A percentile compares a stretch with the other conserved stretches of the same genome.
These are phyloP conservation scores for Aureobasidium sp. DNA, from an alignment of 2,329 filamentous ascomycete species.

Conservation along the genomic window DNA sequence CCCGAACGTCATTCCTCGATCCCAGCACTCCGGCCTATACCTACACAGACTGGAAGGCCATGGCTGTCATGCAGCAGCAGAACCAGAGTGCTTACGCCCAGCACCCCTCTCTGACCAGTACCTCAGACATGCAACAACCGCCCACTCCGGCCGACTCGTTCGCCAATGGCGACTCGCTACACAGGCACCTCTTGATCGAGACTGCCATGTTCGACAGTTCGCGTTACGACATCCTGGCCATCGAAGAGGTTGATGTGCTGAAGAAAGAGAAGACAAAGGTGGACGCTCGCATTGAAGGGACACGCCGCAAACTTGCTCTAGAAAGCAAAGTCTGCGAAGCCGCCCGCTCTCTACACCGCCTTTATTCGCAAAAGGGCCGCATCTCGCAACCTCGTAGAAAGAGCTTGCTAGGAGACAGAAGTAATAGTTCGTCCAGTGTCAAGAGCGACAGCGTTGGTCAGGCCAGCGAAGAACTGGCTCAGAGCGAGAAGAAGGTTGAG, in stretches of 20 bases:
- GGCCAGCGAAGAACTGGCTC: conserved; percentile 65
- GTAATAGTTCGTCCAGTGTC: conserved; percentile 31
- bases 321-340: conserved; percentile 94
- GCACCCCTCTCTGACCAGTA: neutral
- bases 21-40: conserved; percentile 12
- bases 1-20: conserved; percentile 6
- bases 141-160: conserved; percentile 13
- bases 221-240: conserved; percentile 74
- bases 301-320: conserved; percentile 73
- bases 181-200: conserved; percentile 86
- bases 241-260: conserved; percentile 82
- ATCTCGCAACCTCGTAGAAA: conserved; percentile 44
- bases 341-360: conserved; percentile 71
- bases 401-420: conserved; percentile 29
- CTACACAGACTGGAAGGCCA: conserved; percentile 12
- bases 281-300: conserved; percentile 68
- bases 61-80: conserved; percentile 2
- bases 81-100: neutral
- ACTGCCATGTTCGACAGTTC: conserved; percentile 86
- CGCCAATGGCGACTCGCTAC: conserved; percentile 48
- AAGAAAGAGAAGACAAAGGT: conserved; percentile 78
- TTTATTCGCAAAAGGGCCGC: conserved; percentile 59
- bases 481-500: conserved; percentile 74
- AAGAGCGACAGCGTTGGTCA: conserved; percentile 32
- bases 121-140: neutral